Conservation (phyloP, 495 filamentous ascomycete genomes). For the Xylaria palmicola region DNA sequence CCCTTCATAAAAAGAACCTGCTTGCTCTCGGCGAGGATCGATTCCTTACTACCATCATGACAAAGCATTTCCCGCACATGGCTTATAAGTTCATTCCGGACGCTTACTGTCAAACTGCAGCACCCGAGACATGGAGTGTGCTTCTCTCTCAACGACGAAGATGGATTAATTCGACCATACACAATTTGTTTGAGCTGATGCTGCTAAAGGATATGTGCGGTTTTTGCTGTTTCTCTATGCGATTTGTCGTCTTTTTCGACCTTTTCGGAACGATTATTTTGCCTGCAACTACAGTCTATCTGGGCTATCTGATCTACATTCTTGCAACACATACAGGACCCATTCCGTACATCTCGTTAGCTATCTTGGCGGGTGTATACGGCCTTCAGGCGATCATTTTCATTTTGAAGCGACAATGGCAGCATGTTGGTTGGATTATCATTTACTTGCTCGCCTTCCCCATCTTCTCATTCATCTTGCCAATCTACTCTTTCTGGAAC, state of each 20-base stretch:
- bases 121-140: conserved; percentile 90
- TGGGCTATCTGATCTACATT: conserved; percentile 84
- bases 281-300: conserved; percentile 85
- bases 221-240: conserved; percentile 99
- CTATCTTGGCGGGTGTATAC: conserved; percentile 87
- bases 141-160: conserved; percentile 91
- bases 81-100: conserved; percentile 94
- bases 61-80: conserved; percentile 93
- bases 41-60: conserved; percentile 96
- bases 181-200: conserved; percentile 89
- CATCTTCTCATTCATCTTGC: conserved; percentile 87
- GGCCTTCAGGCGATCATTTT: conserved; percentile 96
- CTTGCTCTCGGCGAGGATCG: conserved; percentile 95
- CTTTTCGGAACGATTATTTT: conserved; percentile 91
- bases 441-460: conserved; percentile 95
- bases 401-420: conserved; percentile 94
- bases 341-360: conserved; percentile 82
- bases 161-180: conserved; percentile 98
- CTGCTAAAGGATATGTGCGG: conserved; percentile 89
- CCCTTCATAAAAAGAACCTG: conserved; percentile 97
- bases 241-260: conserved; percentile 95
- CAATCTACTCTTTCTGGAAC: conserved; percentile 98
- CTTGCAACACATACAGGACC: conserved; percentile 69
- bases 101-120: conserved; percentile 88
- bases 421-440: conserved; percentile 98